Evolutionary conservation across 306 rosid species (phyloP).

Genomic region (Medicago arabica): DNA sequence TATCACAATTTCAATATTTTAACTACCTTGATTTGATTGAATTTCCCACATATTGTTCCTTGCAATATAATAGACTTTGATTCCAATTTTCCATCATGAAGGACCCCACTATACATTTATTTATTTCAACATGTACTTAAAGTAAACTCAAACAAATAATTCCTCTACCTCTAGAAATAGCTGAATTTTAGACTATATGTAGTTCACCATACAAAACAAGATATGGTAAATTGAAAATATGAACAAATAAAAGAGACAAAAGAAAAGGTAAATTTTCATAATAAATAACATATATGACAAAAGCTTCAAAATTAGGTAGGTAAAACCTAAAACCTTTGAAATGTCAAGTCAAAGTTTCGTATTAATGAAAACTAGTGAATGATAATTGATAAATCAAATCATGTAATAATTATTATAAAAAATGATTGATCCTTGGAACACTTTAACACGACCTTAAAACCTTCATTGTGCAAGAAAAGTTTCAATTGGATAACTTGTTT

Average conservation of each 20-base stretch:
- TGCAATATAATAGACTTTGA: constrained; percentile 18
- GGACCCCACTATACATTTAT: constrained; percentile 40
- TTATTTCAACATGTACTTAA: not conserved
- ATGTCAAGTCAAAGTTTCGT: constrained; percentile 25
- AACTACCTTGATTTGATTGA: constrained; percentile 48
- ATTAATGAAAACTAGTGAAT: constrained; percentile 14
- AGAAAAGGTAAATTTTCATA: not conserved
- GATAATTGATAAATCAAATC: constrained; percentile 5
- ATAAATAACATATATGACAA: not conserved
- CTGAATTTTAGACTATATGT: constrained; percentile 14
- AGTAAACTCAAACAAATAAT: constrained; percentile 24
- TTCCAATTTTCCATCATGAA: constrained; percentile 34
- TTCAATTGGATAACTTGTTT: constrained; percentile 30
- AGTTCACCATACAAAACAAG: not conserved
- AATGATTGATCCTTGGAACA: constrained; percentile 1
- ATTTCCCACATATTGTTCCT: constrained; percentile 24
- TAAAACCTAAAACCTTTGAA: constrained; percentile 25
- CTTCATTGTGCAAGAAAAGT: constrained; percentile 23
- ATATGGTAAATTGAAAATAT: constrained; percentile 13
- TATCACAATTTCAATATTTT: constrained; percentile 33
- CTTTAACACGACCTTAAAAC: no score
- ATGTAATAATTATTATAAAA: not conserved
- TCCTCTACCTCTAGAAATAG: constrained; percentile 11
- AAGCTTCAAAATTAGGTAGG: constrained; percentile 29
- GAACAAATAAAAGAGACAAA: not conserved